phyloP scores from a whole-genome alignment of 1,139 yeast genomes.

The Geotrichum aggregatum region DNA sequence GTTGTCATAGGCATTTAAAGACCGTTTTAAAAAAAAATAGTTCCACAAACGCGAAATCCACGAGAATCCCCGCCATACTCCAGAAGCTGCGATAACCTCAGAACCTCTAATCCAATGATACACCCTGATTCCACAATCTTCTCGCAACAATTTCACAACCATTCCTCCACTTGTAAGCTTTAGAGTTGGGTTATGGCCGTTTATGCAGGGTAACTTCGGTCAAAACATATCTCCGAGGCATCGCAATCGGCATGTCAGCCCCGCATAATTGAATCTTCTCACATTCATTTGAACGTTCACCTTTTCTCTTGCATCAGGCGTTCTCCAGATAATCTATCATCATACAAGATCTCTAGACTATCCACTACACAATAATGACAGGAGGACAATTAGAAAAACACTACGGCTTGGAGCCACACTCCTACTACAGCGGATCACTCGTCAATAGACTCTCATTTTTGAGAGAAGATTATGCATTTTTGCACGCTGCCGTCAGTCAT shows the following conservation, averaged over 20 bases:
- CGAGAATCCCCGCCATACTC: too few species aligned
- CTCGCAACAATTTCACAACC: too few species aligned
- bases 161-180: too few species aligned
- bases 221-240: not conserved
- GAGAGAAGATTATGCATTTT: slow-evolving; percentile 61
- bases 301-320: not conserved
- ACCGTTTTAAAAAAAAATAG: too few species aligned
- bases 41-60: too few species aligned
- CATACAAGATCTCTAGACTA: not conserved
- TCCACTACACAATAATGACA: slow-evolving; percentile 3
- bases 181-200: not conserved
- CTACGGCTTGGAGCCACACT: slow-evolving; percentile 30
- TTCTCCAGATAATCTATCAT: slow-evolving; percentile 2
- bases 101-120: too few species aligned
- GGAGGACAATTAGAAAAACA: slow-evolving; percentile 10
- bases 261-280: not conserved
- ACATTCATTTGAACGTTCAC: not conserved
- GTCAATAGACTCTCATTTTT: slow-evolving; percentile 78
- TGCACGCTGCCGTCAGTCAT: slow-evolving; percentile 51
- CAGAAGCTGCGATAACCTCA: too few species aligned
- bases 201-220: not conserved
- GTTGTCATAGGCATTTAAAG: too few species aligned
- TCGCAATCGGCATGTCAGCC: not conserved
- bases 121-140: too few species aligned
- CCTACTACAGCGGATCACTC: slow-evolving; percentile 49